Base-by-base conservation (phyloP, 2,329 filamentous ascomycete genomes). In the Sporothrix phasma region DNA sequence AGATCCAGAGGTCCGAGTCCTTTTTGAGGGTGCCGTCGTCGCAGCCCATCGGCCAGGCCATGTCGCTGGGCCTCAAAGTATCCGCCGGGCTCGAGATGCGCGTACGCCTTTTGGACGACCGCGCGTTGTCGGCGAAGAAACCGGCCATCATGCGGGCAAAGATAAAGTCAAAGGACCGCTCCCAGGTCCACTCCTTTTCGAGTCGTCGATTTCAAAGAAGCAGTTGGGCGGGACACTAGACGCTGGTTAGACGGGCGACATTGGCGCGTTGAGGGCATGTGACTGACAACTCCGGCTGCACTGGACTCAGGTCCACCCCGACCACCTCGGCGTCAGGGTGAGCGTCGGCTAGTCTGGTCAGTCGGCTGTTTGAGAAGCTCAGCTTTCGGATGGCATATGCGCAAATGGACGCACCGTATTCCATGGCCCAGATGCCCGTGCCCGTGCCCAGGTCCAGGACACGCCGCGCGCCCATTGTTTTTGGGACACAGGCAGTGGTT, bases 371-470 rank as follows among this genome's bases (percentile, higher is more conserved):
- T 37, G 11, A 11, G 8, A 37, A 37, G 8, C 13, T 37, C 34
- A 3, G 34, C 34, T 43, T 6, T 43, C 41, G 5, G 5, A 43
- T 34, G 37, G 6, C 3, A 39, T 3, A 13, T 1, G 37, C 15
- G 15, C 39, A 17, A 17, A 3, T 5, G 5, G 17, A 31, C 62
- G 8, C 49, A 67, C 67, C 66, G 34, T 69, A 70, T 34, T 70
- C 67, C 61, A 70, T 68, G n/a, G 69, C 64, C 69, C 69, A 70
- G 61, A 70, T 69, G 34, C 69, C 69, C 2, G 67, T 69, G 22
- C 68, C 68, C 0, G 68, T 69, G 37, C 69, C 69, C 10, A 70
- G 45, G 31, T 70, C 69, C 1, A 69, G 63, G 5, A 70, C 68
- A 5, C 66, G 63, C n/a, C 65, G 66, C 0, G 68, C 67, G 3